Percentiles rank a stretch among this genome's conserved stretches.
phyloP scores from a whole-genome alignment of 1,284 basidiomycete species.

The Ustilago cynodontis region DNA sequence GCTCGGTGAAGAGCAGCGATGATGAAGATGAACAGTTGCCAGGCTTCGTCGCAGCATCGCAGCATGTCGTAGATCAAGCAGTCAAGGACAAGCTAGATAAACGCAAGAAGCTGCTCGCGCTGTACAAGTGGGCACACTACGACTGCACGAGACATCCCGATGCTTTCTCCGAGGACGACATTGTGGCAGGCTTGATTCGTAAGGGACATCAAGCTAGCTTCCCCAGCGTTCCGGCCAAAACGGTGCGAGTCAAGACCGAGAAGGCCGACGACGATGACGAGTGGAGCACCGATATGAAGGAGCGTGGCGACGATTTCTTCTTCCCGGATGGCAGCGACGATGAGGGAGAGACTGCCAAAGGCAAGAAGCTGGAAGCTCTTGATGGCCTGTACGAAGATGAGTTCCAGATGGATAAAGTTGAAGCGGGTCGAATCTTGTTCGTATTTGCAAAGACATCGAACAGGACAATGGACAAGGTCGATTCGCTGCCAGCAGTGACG shows the following conservation, averaged over 20 bases:
- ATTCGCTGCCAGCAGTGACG: neutral
- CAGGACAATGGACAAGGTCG: conserved; percentile 14
- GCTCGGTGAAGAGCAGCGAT: conserved; percentile 25
- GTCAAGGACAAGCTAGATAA: conserved; percentile 73
- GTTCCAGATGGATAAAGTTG: conserved; percentile 31
- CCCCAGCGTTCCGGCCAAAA: neutral
- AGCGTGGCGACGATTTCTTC: conserved; percentile 36
- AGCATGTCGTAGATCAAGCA: conserved; percentile 40
- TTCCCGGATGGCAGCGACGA: conserved; percentile 15
- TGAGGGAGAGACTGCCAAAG: conserved; percentile 2
- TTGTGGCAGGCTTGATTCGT: conserved; percentile 27
- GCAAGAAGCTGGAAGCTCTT: neutral
- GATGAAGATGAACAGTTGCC: conserved; percentile 32
- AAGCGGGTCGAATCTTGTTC: conserved; percentile 48
- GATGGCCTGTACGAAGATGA: conserved; percentile 4
- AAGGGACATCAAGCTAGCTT: neutral
- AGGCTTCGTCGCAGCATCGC: conserved; percentile 55
- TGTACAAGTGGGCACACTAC: conserved; percentile 90
- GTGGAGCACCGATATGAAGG: conserved; percentile 36
- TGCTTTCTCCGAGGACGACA: conserved; percentile 37
- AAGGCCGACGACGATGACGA: conserved; percentile 26
- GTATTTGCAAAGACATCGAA: conserved; percentile 52
- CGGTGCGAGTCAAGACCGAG: conserved; percentile 18
- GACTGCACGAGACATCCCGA: conserved; percentile 69
- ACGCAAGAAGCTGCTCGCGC: conserved; percentile 81